Evolutionary conservation across 2,329 filamentous ascomycete genomes (phyloP), one percentile per base, ranked within the genome.

Genomic region (Botrytis hyacinthi): DNA sequence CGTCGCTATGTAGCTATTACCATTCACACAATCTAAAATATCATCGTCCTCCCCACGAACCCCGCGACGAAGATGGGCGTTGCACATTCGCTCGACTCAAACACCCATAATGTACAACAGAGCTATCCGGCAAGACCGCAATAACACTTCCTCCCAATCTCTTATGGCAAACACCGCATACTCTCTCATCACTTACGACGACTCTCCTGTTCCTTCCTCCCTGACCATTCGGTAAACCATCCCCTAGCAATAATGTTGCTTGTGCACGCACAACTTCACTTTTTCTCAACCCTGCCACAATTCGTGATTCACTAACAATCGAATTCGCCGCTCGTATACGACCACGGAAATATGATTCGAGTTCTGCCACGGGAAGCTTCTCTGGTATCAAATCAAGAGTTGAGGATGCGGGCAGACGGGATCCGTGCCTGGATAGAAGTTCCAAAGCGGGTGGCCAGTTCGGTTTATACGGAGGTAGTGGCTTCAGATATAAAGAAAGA

Each of bases 161-260:
- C 86, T 98, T 98, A 82, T 97, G 92, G 81, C 96, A 99, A 26
- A 97, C 93, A 20, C 92, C 91, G 81, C 96, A 99, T 72, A 97
- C 91, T 70, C 93, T 87, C 80, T 98, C 95, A 79, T 99, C 95
- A 16, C 88, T 90, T 70, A 99, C 90, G 32, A 94, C 89, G 18
- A 98, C 94, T 77, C 93, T 88, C 54, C 89, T 83, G 78, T 88
- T 91, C 78, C 89, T 83, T 1, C 88, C 88, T 65, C 84, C 85
- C 75, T 88, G 87, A 0, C 85, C 85, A 40, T 84, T 83, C 1
- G 83, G 82, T n/a, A 84, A 76, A 20, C 89, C 87, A 74, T 93
- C 90, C 3, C 95, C 95, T 1, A 98, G 86, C 63, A 93, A 84
- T 70, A 98, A 83, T 44, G 88, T 85, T 9, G 91, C 89, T 77